Evolutionary conservation across 1,284 basidiomycete species (phyloP).

Genomic region (Peniophora sp.): DNA sequence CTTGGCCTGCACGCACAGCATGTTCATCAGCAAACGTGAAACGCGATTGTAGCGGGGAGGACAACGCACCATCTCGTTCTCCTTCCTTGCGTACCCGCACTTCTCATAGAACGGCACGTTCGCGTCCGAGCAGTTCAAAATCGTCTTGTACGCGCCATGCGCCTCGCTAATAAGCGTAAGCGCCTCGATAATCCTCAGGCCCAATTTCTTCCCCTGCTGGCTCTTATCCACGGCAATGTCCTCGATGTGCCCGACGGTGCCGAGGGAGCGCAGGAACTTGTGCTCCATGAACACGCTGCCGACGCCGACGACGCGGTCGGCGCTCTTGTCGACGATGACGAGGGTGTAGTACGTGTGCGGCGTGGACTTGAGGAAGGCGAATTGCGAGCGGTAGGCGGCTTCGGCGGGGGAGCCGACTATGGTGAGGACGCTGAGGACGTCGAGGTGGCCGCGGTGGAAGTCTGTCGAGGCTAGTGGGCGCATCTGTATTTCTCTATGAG

Average conservation of each 20-base stretch:
- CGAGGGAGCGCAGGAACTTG: slow-evolving; percentile 84
- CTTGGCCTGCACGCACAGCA: slow-evolving; percentile 32
- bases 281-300: slow-evolving; percentile 85
- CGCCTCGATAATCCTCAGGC: slow-evolving; percentile 80
- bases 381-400: slow-evolving; percentile 60
- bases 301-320: slow-evolving; percentile 78
- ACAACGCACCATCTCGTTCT: slow-evolving; percentile 75
- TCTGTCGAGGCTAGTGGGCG: slow-evolving; percentile 86
- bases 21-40: not conserved
- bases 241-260: slow-evolving; percentile 90
- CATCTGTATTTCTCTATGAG: slow-evolving; percentile 40
- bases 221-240: slow-evolving; percentile 90
- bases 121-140: slow-evolving; percentile 87
- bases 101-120: slow-evolving; percentile 97
- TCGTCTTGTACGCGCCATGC: slow-evolving; percentile 89
- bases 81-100: slow-evolving; percentile 86
- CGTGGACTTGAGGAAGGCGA: slow-evolving; percentile 47
- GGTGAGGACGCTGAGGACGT: slow-evolving; percentile 77
- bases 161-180: slow-evolving; percentile 74
- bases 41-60: not conserved
- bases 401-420: slow-evolving; percentile 72
- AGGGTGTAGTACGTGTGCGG: slow-evolving; percentile 75
- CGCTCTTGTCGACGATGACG: slow-evolving; percentile 71
- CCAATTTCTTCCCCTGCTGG: slow-evolving; percentile 87
- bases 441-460: slow-evolving; percentile 78